Evolutionary conservation across 1,284 basidiomycete species (phyloP).

Genomic region (Pseudozyma sp.): DNA sequence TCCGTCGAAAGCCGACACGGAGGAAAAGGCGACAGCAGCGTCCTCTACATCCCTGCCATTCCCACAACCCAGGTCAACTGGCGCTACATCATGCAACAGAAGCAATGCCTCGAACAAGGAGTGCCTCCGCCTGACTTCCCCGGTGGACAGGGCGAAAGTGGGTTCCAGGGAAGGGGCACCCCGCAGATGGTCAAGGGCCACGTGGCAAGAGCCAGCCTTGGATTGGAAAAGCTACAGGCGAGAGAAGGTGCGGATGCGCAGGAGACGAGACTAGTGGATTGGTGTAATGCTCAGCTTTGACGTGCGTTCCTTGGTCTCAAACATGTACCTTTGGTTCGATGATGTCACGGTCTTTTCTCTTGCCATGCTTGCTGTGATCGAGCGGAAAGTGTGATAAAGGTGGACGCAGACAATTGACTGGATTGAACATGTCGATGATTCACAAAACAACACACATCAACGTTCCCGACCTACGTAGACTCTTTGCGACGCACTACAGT

Average conservation of each 20-base stretch:
- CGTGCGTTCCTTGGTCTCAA: neutral
- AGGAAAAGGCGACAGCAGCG: slow-evolving; percentile 77
- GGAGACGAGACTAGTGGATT: slow-evolving; percentile 26
- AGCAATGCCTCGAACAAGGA: slow-evolving; percentile 73
- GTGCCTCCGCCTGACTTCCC: slow-evolving; percentile 81
- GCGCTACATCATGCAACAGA: slow-evolving; percentile 76
- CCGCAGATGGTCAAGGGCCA: slow-evolving; percentile 32
- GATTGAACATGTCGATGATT: too few relatives aligned
- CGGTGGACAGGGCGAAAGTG: slow-evolving; percentile 77
- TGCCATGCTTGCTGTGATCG: too few relatives aligned
- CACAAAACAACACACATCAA: too few relatives aligned
- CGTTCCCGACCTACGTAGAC: neutral
- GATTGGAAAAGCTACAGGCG: slow-evolving; percentile 24
- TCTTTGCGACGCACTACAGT: slow-evolving; percentile 38
- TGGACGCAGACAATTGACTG: too few relatives aligned
- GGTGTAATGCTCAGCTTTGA: slow-evolving; percentile 43
- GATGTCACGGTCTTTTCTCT: too few relatives aligned
- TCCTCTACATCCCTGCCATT: slow-evolving; percentile 82
- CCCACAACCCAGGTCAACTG: slow-evolving; percentile 78
- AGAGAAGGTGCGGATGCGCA: neutral
- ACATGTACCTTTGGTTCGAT: neutral
- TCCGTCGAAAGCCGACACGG: slow-evolving; percentile 77
- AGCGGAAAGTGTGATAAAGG: too few relatives aligned
- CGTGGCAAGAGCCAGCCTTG: slow-evolving; percentile 23
- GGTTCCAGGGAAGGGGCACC: slow-evolving; percentile 73